These are phyloP conservation scores for Debaryomyces prosopidis DNA, from an alignment of 805 yeast species.

Conservation along the genomic window DNA sequence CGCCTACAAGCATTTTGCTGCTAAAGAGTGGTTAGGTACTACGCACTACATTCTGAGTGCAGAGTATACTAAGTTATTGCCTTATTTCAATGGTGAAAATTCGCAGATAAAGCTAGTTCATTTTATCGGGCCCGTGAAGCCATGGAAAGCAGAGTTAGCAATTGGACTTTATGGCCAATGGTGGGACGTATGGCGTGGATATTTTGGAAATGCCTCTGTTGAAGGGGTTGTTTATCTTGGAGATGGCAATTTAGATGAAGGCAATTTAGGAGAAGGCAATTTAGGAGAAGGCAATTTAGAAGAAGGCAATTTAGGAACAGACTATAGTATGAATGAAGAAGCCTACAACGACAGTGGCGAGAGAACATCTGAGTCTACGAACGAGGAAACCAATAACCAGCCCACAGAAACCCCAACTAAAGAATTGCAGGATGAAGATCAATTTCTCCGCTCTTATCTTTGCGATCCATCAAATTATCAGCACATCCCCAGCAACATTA, in stretches of 20 bases:
- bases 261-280: no score
- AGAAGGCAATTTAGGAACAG: no score
- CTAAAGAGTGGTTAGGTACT: background rate
- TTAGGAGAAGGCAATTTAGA: no score
- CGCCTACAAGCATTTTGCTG: slow-evolving; percentile 55
- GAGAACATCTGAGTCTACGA: no score
- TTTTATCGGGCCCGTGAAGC: slow-evolving; percentile 65
- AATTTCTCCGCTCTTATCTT: slow-evolving; percentile 19
- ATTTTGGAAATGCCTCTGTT: slow-evolving; percentile 26
- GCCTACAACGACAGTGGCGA: no score
- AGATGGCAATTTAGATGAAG: no score
- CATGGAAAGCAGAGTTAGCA: slow-evolving; percentile 42
- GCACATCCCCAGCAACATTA: slow-evolving; percentile 12
- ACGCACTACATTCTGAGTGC: background rate
- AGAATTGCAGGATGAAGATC: no score
- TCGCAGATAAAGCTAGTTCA: slow-evolving; percentile 55
- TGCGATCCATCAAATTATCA: slow-evolving; percentile 33
- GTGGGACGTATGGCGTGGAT: slow-evolving; percentile 41
- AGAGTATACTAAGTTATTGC: slow-evolving; percentile 21
- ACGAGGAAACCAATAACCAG: no score
- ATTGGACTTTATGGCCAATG: slow-evolving; percentile 26
- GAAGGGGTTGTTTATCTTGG: slow-evolving; percentile 12
- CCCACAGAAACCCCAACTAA: no score
- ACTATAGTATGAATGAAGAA: no score
- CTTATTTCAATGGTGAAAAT: slow-evolving; percentile 11